Evolutionary conservation across 2,329 filamentous ascomycete species (phyloP), one percentile per base, ranked within the genome.

Genomic region (Bipolaris zeicola): DNA sequence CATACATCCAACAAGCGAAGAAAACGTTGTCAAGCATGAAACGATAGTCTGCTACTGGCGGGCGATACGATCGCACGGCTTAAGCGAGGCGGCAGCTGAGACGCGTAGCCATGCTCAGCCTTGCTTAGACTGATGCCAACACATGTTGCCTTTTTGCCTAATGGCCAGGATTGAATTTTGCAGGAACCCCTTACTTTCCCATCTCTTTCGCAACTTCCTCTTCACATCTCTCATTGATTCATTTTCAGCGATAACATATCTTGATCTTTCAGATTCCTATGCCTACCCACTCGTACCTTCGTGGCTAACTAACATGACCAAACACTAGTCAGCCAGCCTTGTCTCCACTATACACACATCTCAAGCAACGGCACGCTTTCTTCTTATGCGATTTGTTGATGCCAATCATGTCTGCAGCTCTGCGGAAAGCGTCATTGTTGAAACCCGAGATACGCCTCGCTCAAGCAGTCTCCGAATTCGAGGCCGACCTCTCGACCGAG

Each of bases 371-470:
- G 4, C 18, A 4, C 4, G 22, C 20, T 31, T 3, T 31, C 10
- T 14, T 42, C 14, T 54, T 11, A 13, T 18, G 13, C 2, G 18
- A 31, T 6, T 33, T 22, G 10, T 8, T 1, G 31, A 13, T 6
- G 14, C 13, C 24, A 3, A 6, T 24, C 20, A 62, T 63, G 55
- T 60, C 56, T 16, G 34, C 7, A 6, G 47, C 45, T 34, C 7
- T 63, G 1, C 13, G 52, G 14, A 62, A 47, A 5, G 49, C 48
- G 33, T 37, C 50, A 8, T n/a, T 16, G n/a, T 39, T 65, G 11
- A 62, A 62, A 44, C 48, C 62, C 31, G 58, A 63, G 2, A 50
- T 62, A 3, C 56, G 61, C 16, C 54, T 65, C 18, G 61, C 52
- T 36, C 50, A 55, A 13, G 58, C 53, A 43, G 26, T 59, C 16